Percentiles rank a stretch among this genome's conserved stretches.
phyloP scores from a whole-genome alignment of 257 asterid genomes.

The Rhazya stricta region DNA sequence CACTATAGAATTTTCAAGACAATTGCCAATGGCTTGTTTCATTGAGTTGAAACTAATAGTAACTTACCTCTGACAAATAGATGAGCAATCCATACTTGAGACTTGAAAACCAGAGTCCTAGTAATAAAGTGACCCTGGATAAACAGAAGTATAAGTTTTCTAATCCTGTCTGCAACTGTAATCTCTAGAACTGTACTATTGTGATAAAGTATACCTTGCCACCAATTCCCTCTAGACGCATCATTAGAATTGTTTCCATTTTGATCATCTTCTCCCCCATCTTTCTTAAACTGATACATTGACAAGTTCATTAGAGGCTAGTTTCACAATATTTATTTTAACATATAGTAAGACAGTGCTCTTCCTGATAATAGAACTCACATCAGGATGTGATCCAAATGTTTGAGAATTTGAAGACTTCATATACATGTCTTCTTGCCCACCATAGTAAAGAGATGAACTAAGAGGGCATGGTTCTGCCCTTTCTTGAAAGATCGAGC shows the following conservation, averaged over 20 bases:
- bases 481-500: conserved; percentile 30
- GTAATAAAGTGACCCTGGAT: conserved; percentile 50
- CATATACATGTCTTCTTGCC: conserved; percentile 46
- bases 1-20: background rate
- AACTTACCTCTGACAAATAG: conserved; percentile 28
- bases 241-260: conserved; percentile 26
- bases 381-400: conserved; percentile 21
- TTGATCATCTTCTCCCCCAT: conserved; percentile 28
- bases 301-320: conserved; percentile 5
- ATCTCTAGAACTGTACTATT: background rate
- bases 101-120: conserved; percentile 17
- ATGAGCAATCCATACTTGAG: conserved; percentile 22
- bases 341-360: background rate
- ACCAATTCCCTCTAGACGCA: conserved; percentile 51
- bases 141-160: conserved; percentile 4
- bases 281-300: conserved; percentile 36
- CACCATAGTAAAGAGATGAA: conserved; percentile 50
- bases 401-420: conserved; percentile 28
- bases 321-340: background rate
- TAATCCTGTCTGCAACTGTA: background rate
- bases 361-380: conserved; percentile 18
- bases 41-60: background rate
- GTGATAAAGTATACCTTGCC: conserved; percentile 42
- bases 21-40: too few species aligned
- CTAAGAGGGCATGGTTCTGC: conserved; percentile 43